phyloP scores from a whole-genome alignment of 2,329 filamentous ascomycete genomes.

The Aspergillus arachidicola region DNA sequence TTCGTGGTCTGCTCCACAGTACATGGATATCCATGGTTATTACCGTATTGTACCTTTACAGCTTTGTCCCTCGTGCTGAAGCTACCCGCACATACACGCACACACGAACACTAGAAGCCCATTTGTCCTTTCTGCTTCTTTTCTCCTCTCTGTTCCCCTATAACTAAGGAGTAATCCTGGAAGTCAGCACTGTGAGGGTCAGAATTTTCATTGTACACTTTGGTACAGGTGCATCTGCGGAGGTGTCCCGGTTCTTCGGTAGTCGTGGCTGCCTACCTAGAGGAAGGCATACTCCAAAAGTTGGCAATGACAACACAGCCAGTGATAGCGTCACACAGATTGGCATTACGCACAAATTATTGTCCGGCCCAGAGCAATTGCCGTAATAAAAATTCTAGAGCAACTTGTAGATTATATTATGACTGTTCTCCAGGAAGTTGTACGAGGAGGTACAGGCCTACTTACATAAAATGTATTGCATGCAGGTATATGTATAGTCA shows the following conservation, averaged over 20 bases:
- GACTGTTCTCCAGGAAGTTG: not conserved
- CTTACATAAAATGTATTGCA: not conserved
- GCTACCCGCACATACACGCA: not conserved
- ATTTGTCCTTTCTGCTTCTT: not conserved
- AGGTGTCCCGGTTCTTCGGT: not conserved
- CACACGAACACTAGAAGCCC: not conserved
- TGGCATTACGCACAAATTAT: slow-evolving; percentile 6
- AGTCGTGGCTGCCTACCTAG: not conserved
- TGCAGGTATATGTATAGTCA: not conserved
- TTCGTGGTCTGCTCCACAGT: slow-evolving; percentile 7
- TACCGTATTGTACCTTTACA: slow-evolving; percentile 6
- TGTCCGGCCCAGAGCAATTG: not conserved
- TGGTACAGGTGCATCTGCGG: not conserved
- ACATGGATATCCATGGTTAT: slow-evolving; percentile 6
- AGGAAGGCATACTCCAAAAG: not conserved
- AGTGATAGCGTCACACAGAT: slow-evolving; percentile 3
- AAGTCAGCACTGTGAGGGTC: not conserved
- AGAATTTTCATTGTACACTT: not conserved
- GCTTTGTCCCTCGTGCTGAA: slow-evolving; percentile 2
- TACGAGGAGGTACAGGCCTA: not conserved
- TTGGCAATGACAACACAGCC: not conserved
- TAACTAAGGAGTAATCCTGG: not conserved
- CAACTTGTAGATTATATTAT: not conserved
- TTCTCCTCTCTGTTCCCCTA: not conserved
- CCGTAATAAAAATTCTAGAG: not conserved